Percentiles rank a stretch among this genome's conserved stretches.
These are phyloP conservation scores for Magnolia changhungtana DNA, from an alignment of 164 flowering plant genomes.

Conservation along the genomic window DNA sequence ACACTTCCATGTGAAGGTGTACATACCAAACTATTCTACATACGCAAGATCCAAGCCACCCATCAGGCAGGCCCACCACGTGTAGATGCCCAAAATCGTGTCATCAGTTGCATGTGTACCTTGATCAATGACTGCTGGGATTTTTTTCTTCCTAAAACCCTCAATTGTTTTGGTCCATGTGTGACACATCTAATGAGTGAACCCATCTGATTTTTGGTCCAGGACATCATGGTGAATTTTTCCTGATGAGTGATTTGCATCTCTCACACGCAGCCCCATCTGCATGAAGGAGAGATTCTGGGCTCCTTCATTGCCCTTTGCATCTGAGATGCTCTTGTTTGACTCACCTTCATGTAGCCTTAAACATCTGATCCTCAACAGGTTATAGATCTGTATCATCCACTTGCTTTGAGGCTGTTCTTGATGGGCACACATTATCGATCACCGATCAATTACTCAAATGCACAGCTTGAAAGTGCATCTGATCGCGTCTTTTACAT, in stretches of 20 bases:
- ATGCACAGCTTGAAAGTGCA: constrained; percentile 73
- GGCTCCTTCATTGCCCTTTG: too few relatives aligned
- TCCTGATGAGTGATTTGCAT: too few relatives aligned
- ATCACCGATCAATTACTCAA: constrained; percentile 88
- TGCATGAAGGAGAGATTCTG: too few relatives aligned
- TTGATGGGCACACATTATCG: constrained; percentile 84
- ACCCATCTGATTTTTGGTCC: not conserved
- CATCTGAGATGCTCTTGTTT: too few relatives aligned
- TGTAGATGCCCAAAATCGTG: not conserved
- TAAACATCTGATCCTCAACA: constrained; percentile 18
- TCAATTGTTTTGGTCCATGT: too few relatives aligned
- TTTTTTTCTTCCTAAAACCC: not conserved
- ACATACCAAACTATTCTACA: too few relatives aligned
- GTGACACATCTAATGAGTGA: not conserved
- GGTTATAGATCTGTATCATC: constrained; percentile 92
- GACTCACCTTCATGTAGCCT: not conserved
- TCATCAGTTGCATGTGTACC: not conserved
- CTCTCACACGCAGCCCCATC: too few relatives aligned
- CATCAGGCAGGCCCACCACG: not conserved
- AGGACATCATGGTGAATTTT: too few relatives aligned
- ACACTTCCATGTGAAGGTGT: too few relatives aligned
- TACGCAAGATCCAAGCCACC: not conserved
- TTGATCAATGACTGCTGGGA: not conserved
- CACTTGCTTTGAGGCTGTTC: constrained; percentile 88
- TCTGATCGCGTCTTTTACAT: constrained; percentile 91